Percentiles rank a stretch among this genome's conserved stretches.
Evolutionary conservation across 345 rosid genomes (phyloP).

Genomic region (Lumnitzera littorea): DNA sequence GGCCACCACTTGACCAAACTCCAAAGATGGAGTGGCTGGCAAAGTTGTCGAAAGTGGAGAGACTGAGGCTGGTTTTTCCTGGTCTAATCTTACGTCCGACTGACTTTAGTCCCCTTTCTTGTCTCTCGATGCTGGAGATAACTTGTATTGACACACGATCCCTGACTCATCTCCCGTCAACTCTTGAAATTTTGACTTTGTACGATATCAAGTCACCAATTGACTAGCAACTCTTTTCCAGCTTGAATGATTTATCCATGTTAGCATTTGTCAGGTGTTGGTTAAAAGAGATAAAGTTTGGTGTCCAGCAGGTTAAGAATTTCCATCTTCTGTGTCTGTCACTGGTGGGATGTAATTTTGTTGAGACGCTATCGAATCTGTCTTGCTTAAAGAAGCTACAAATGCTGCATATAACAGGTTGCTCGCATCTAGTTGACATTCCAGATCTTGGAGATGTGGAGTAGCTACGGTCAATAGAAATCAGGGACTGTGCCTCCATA

Average conservation of each 20-base stretch:
- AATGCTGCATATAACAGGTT: no score
- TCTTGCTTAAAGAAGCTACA: no score
- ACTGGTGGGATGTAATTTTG: no score
- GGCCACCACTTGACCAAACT: neutral
- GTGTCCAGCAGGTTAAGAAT: no score
- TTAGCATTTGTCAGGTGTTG: neutral
- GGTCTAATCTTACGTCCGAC: neutral
- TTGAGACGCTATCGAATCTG: no score
- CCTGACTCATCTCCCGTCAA: neutral
- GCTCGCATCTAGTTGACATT: no score
- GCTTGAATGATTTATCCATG: neutral
- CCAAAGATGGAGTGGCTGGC: neutral
- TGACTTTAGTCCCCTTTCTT: neutral
- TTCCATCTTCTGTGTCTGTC: no score
- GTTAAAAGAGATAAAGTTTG: neutral
- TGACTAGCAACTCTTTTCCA: neutral
- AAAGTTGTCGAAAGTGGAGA: neutral
- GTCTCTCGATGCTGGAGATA: neutral
- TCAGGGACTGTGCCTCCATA: no score
- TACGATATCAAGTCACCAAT: neutral
- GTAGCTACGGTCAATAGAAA: no score
- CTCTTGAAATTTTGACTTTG: neutral
- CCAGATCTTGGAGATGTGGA: no score
- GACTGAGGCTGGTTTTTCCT: neutral
- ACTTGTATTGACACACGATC: neutral